Evolutionary conservation across 1,139 yeast species (phyloP).

Genomic region (Groenewaldozyma auringiensis): DNA sequence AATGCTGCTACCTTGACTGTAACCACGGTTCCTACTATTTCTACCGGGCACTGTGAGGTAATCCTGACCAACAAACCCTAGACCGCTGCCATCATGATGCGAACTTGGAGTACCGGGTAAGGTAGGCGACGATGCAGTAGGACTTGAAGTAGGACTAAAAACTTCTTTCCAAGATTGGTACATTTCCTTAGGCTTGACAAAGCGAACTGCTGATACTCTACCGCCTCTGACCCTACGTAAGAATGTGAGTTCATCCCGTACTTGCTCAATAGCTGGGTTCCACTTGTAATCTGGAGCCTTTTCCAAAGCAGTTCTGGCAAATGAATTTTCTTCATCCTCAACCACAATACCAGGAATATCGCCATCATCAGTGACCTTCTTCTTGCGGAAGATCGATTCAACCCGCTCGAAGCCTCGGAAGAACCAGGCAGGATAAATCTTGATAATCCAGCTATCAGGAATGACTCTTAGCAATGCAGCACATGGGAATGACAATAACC

Average conservation of each 20-base stretch:
- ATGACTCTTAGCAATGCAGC: conserved; percentile 68
- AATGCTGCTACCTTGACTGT: conserved; percentile 24
- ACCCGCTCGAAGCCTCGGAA: conserved; percentile 40
- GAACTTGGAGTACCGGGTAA: conserved; percentile 8
- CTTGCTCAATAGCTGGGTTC: conserved; percentile 37
- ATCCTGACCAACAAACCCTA: conserved; percentile 7
- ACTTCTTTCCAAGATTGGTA: conserved; percentile 24
- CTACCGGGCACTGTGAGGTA: conserved; percentile 23
- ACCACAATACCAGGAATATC: conserved; percentile 15
- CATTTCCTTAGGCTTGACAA: conserved; percentile 25
- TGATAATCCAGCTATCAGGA: conserved; percentile 74
- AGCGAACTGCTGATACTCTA: conserved; percentile 30
- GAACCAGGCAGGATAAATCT: conserved; percentile 59
- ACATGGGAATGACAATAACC: conserved; percentile 71
- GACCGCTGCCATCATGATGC: conserved; percentile 9
- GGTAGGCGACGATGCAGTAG: conserved; percentile 11
- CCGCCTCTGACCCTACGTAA: conserved; percentile 36
- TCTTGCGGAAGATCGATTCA: conserved; percentile 10
- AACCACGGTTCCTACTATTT: conserved; percentile 15
- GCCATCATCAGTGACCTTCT: conserved; percentile 10
- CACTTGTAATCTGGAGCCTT: conserved; percentile 26
- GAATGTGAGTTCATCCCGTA: conserved; percentile 32
- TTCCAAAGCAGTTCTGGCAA: conserved; percentile 13
- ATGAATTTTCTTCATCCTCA: conserved; percentile 21
- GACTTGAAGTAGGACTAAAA: conserved; percentile 17